phyloP scores from a whole-genome alignment of 1,139 yeast species.

The Pichia sp. region DNA sequence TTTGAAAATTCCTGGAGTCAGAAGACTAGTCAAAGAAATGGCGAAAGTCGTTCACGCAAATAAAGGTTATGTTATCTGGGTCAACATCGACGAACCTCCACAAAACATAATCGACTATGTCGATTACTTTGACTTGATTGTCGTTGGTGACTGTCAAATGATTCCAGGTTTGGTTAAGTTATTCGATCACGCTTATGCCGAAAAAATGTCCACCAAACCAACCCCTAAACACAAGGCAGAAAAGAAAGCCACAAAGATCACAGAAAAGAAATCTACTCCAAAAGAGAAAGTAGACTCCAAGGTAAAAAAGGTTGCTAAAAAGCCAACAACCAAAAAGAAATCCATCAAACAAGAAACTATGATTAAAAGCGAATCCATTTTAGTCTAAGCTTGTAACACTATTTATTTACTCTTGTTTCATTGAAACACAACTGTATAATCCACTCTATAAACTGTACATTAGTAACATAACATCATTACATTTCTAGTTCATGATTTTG shows the following conservation, averaged over 20 bases:
- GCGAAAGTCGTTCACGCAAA: constrained; percentile 63
- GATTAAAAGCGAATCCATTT: too few species aligned
- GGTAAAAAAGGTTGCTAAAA: too few species aligned
- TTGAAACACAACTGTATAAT: too few species aligned
- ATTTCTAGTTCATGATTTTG: too few species aligned
- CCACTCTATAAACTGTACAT: too few species aligned
- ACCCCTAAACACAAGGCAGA: neutral
- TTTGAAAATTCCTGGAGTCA: constrained; percentile 82
- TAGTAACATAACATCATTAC: too few species aligned
- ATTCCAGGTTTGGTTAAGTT: constrained; percentile 35
- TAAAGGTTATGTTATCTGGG: constrained; percentile 57
- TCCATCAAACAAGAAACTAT: too few species aligned
- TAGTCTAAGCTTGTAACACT: too few species aligned
- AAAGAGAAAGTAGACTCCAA: neutral
- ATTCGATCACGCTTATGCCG: constrained; percentile 21
- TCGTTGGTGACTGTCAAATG: constrained; percentile 60
- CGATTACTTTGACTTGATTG: constrained; percentile 51
- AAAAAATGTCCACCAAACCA: constrained; percentile 3
- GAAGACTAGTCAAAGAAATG: constrained; percentile 68
- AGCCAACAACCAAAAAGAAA: too few species aligned
- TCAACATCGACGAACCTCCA: constrained; percentile 53
- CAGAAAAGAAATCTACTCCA: neutral
- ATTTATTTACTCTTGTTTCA: too few species aligned
- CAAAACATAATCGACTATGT: constrained; percentile 48
- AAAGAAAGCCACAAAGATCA: neutral